A percentile compares a stretch with the other conserved stretches of the same genome.
Evolutionary conservation across 2,329 filamentous ascomycete genomes (phyloP).

Genomic region (Sporothrix luriei): DNA sequence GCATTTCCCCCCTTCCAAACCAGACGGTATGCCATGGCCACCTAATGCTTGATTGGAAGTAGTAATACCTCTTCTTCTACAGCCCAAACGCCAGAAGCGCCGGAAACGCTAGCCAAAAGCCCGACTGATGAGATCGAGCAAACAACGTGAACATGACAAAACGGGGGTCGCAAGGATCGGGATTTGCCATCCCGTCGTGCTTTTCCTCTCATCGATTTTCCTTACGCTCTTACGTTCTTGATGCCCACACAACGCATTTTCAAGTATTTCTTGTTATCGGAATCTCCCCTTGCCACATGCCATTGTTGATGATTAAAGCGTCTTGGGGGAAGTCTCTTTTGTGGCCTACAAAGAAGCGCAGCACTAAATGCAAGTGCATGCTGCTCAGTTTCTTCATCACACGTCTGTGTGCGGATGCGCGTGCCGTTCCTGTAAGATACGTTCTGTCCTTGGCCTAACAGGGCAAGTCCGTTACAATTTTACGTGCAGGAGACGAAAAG

Average conservation of each 20-base stretch:
- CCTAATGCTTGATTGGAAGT: not conserved
- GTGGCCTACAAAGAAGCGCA: not conserved
- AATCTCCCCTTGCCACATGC: not conserved
- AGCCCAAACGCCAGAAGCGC: slow-evolving; percentile 18
- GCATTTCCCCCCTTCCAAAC: not conserved
- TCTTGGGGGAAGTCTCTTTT: not conserved
- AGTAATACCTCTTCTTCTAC: not conserved
- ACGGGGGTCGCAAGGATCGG: slow-evolving; percentile 4
- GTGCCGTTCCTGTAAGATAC: slow-evolving; percentile 21
- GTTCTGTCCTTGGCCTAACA: slow-evolving; percentile 4
- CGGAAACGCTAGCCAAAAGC: not conserved
- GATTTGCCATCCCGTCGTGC: slow-evolving; percentile 22
- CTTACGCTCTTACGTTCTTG: not conserved
- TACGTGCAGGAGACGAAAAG: slow-evolving; percentile 21
- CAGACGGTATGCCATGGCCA: not conserved
- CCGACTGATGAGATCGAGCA: slow-evolving; percentile 5
- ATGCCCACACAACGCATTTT: not conserved
- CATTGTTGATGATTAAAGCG: not conserved
- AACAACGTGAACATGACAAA: too few relatives aligned
- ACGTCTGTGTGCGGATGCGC: not conserved
- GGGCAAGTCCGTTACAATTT: slow-evolving; percentile 16
- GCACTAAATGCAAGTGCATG: not conserved
- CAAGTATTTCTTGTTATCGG: not conserved
- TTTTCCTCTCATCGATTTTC: not conserved
- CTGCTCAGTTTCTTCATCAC: slow-evolving; percentile 13